Base-by-base conservation (phyloP, 768 basidiomycete genomes). In the Sarcodon sp. region DNA sequence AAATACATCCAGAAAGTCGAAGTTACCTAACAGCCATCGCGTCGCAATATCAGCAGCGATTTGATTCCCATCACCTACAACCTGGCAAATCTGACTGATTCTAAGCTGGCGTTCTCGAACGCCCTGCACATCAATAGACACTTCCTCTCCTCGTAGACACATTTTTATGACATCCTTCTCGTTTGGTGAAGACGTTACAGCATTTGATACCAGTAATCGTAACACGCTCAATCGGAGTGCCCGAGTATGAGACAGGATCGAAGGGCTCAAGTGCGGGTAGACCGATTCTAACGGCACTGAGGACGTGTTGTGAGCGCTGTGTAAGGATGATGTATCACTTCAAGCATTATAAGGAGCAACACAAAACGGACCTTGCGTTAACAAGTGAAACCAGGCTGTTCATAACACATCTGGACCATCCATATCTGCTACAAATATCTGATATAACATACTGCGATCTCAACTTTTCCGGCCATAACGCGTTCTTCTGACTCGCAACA, bases 51-150 rank as follows among this genome's bases (percentile, higher is more conserved):
- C 81, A 0, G 79, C 78, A 13, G 75, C 75, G 35, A 70, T 57
- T 35, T 69, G 67, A 43, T 80, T 77, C 3, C 70, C 77, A 8
- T 73, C 72, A 41, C 64, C 67, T 41, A 86, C 71, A 5, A 75
- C 70, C 51, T 79, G 74, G 1, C 74, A 80, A 2, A 93, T 72
- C 46, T 84, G 74, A 3, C 79, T 76, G 7, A 94, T 86, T 21
- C 80, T 70, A 57, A 94, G 64, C 3, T 88, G 79, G 39, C 90
- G 77, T 57, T 98, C 94, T 34, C 94, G 72, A 2, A 84, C 84
- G 39, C 89, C 87, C 51, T 82, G 77, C 2, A 84, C 67, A 48
- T 91, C 84, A 34, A 96, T 59, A 2, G 85, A 67, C 4, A 86
- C 78, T 50, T 87, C 77, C 59, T 99, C 96, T 2, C 83, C 87